phyloP scores from a whole-genome alignment of 2,329 filamentous ascomycete species.

The Scedosporium apiospermum region DNA sequence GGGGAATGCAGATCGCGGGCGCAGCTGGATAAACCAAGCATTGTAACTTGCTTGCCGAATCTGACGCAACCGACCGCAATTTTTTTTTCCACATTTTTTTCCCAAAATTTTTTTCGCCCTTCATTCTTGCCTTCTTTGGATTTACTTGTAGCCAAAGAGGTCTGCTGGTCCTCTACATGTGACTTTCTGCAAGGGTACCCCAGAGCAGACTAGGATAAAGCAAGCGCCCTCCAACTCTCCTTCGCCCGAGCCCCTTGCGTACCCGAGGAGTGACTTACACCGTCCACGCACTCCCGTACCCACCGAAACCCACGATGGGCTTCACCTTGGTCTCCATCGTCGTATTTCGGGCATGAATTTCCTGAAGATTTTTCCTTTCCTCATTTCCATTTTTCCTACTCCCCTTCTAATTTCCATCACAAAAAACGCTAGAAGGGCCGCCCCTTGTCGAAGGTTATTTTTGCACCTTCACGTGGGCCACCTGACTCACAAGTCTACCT shows the following conservation, averaged over 20 bases:
- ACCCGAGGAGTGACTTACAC: background rate
- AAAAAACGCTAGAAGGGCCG: background rate
- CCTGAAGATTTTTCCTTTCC: background rate
- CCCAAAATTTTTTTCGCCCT: background rate
- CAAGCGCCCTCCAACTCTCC: background rate
- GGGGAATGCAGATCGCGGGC: background rate
- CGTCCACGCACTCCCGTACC: background rate
- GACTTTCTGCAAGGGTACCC: background rate
- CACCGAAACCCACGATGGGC: background rate
- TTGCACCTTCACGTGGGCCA: constrained; percentile 1
- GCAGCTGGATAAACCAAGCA: background rate
- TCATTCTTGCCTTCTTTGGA: background rate
- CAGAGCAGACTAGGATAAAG: background rate
- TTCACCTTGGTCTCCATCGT: background rate
- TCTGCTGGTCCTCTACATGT: background rate
- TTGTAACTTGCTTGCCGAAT: background rate
- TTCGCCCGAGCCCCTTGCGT: background rate
- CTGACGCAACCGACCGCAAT: background rate
- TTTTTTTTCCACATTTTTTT: background rate
- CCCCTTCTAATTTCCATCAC: background rate
- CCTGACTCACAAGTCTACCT: background rate
- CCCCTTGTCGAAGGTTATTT: background rate
- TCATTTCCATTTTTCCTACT: too few relatives aligned
- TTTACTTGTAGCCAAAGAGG: background rate
- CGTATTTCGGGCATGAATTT: background rate